Evolutionary conservation across 2,329 filamentous ascomycete species (phyloP).

Genomic region (Claviceps monticola): DNA sequence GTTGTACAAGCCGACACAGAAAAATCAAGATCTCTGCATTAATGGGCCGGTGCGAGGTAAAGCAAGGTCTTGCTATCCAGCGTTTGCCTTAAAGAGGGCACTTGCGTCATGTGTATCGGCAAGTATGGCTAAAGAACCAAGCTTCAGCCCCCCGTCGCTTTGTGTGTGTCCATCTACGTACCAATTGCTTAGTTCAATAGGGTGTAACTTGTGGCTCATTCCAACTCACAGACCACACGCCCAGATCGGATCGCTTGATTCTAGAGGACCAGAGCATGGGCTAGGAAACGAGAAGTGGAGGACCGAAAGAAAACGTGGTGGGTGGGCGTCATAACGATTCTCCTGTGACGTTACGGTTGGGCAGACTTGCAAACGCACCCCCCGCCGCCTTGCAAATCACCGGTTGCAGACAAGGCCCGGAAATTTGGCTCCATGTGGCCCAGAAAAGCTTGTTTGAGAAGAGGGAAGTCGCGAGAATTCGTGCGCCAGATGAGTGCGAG

Average conservation of each 20-base stretch:
- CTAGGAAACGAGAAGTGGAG: neutral
- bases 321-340: slow-evolving; percentile 4
- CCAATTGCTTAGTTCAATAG: neutral
- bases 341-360: slow-evolving; percentile 4
- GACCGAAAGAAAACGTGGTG: neutral
- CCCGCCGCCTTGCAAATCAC: neutral
- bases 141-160: neutral
- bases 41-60: neutral
- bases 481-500: too few species aligned
- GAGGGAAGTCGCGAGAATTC: too few species aligned
- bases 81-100: neutral
- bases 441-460: neutral
- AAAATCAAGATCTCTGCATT: slow-evolving; percentile 1
- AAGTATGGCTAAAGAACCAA: neutral
- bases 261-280: neutral
- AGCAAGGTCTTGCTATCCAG: neutral
- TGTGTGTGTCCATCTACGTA: neutral
- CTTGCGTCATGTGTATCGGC: slow-evolving; percentile 5
- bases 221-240: neutral
- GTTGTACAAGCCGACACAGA: neutral
- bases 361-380: neutral
- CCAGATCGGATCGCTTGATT: slow-evolving; percentile 1
- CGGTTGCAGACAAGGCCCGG: neutral
- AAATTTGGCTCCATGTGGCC: neutral
- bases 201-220: neutral